phyloP scores from a whole-genome alignment of 495 filamentous ascomycete species.

The Xylaria castorea region DNA sequence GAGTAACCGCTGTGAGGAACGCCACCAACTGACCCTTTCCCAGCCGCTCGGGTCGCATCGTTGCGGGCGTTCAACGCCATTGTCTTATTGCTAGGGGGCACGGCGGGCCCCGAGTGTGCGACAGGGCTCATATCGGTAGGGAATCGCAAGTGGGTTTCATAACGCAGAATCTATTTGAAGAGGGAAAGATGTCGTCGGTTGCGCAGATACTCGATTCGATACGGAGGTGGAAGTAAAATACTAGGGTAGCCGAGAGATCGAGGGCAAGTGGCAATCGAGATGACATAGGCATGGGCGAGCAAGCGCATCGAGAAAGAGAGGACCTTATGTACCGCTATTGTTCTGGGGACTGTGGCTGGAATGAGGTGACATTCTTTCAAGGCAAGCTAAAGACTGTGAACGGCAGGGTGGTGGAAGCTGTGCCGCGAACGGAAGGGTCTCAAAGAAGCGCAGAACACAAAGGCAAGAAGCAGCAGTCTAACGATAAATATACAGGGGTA shows the following conservation, averaged over 20 bases:
- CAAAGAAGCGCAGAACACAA: constrained; percentile 25
- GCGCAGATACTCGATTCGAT: constrained; percentile 5
- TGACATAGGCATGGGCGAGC: not conserved
- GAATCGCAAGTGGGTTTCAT: constrained; percentile 9
- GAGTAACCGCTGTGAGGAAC: constrained; percentile 22
- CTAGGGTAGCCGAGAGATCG: not conserved
- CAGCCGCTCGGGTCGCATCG: constrained; percentile 5
- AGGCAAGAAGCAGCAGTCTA: constrained; percentile 16
- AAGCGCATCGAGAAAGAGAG: constrained; percentile 17
- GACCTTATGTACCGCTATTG: constrained; percentile 36
- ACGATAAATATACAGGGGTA: constrained; percentile 22
- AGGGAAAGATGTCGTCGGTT: not conserved
- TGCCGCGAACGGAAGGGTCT: constrained; percentile 39
- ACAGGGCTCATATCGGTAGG: constrained; percentile 36
- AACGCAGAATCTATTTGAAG: constrained; percentile 5
- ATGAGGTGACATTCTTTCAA: constrained; percentile 40
- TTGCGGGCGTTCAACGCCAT: constrained; percentile 10
- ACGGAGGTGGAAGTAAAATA: not conserved
- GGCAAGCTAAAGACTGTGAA: constrained; percentile 25
- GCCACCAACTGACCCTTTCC: constrained; percentile 7
- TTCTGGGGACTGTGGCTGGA: constrained; percentile 30
- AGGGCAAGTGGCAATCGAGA: constrained; percentile 3
- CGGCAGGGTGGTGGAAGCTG: constrained; percentile 24
- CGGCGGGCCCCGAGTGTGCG: constrained; percentile 28
- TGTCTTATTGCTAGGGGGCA: constrained; percentile 16